Evolutionary conservation across 495 filamentous ascomycete species (phyloP).

Genomic region (Acidiella bohemica): DNA sequence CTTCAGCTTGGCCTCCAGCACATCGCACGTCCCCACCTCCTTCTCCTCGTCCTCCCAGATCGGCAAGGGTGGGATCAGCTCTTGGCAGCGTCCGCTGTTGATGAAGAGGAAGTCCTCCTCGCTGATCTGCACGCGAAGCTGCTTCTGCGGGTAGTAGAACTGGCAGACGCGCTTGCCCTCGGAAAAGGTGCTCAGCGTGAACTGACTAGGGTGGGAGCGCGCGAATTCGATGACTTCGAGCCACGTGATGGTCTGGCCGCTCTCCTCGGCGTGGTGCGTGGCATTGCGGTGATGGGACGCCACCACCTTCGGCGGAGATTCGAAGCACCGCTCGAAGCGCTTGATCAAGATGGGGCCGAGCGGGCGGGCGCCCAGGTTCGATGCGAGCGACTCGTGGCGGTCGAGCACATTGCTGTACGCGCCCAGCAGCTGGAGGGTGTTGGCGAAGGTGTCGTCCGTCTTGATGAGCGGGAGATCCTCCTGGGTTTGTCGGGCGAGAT

Average conservation of each 20-base stretch:
- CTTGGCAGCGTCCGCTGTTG: conserved; percentile 64
- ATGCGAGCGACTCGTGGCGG: conserved; percentile 72
- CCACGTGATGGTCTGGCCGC: conserved; percentile 47
- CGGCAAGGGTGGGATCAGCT: conserved; percentile 70
- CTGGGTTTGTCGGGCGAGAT: conserved; percentile 51
- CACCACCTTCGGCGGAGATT: conserved; percentile 59
- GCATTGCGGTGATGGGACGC: conserved; percentile 51
- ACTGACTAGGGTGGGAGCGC: conserved; percentile 63
- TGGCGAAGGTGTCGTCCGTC: conserved; percentile 45
- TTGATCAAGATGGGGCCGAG: conserved; percentile 70
- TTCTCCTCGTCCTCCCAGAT: conserved; percentile 77
- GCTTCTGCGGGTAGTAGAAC: conserved; percentile 54
- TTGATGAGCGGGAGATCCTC: conserved; percentile 50
- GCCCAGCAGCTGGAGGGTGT: conserved; percentile 51
- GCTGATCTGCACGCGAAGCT: conserved; percentile 68
- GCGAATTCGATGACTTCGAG: conserved; percentile 77
- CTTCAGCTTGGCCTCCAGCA: conserved; percentile 60
- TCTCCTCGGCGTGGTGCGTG: conserved; percentile 43
- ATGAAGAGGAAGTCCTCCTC: conserved; percentile 80
- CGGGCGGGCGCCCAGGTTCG: conserved; percentile 71
- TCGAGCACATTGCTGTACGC: conserved; percentile 72
- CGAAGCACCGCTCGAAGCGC: conserved; percentile 74
- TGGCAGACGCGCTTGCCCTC: conserved; percentile 60
- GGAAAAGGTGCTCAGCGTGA: conserved; percentile 53
- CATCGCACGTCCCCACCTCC: conserved; percentile 70